Evolutionary conservation across 2,329 filamentous ascomycete genomes (phyloP).

Genomic region (Dothideomycetidae sp.): DNA sequence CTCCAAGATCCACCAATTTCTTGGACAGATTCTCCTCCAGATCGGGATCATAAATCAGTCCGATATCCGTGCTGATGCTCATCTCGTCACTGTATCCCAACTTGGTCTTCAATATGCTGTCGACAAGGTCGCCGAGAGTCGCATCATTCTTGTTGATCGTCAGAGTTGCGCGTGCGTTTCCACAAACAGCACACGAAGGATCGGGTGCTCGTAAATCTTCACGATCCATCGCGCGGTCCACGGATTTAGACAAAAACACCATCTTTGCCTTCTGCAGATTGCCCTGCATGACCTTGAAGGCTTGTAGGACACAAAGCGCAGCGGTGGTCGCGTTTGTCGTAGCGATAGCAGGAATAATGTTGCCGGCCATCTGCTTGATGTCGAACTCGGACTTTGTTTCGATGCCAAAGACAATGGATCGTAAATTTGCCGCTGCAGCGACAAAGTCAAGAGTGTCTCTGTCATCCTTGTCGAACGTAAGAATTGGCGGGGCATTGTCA

Average conservation of each 20-base stretch:
- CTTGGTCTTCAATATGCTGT: conserved; percentile 53
- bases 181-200: conserved; percentile 69
- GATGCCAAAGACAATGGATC: conserved; percentile 80
- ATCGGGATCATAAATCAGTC: conserved; percentile 79
- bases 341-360: conserved; percentile 96
- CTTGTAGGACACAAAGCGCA: conserved; percentile 77
- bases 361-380: conserved; percentile 97
- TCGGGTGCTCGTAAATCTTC: conserved; percentile 51
- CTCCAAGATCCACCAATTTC: conserved; percentile 62
- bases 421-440: conserved; percentile 73
- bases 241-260: conserved; percentile 62
- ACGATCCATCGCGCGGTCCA: conserved; percentile 43
- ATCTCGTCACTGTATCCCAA: conserved; percentile 73
- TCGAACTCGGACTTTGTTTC: conserved; percentile 83
- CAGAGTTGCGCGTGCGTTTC: conserved; percentile 53
- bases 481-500: conserved; percentile 38
- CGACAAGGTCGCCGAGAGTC: conserved; percentile 66
- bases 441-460: conserved; percentile 92
- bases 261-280: conserved; percentile 61
- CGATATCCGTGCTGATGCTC: conserved; percentile 57
- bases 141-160: conserved; percentile 55
- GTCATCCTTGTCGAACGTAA: conserved; percentile 95
- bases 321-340: conserved; percentile 97
- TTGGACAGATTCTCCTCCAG: conserved; percentile 73
- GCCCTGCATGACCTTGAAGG: conserved; percentile 73